A percentile compares a stretch with the other conserved stretches of the same genome.
Conservation (phyloP, 106 monocot genomes). For the Xerophyta viscosa region DNA sequence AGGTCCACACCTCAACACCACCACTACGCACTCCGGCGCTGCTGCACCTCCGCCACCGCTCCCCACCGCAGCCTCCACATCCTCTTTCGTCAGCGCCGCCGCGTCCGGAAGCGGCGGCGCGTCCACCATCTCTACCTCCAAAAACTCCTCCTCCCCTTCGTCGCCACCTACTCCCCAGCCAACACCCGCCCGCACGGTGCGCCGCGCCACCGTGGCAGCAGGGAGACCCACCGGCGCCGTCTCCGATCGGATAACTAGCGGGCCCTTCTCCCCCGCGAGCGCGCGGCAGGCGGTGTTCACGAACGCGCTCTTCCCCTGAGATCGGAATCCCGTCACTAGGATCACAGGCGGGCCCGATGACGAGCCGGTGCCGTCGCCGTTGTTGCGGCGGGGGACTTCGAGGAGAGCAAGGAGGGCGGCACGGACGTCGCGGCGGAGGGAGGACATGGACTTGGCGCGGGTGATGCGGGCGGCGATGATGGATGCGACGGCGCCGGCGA, state of each 20-base stretch:
- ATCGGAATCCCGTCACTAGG: constrained; percentile 43
- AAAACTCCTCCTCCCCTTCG: no score
- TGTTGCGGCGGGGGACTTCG: background rate
- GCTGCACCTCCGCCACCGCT: no score
- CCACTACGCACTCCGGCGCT: constrained; percentile 50
- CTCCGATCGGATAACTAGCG: constrained; percentile 54
- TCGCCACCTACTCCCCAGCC: constrained; percentile 15
- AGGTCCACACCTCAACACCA: constrained; percentile 43
- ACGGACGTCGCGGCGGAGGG: constrained; percentile 46
- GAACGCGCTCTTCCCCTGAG: constrained; percentile 75
- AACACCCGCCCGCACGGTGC: constrained; percentile 6
- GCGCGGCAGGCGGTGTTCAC: constrained; percentile 71
- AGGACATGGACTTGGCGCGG: constrained; percentile 19
- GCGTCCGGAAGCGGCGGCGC: constrained; percentile 39
- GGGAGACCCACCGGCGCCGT: constrained; percentile 29
- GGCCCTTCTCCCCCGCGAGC: constrained; percentile 51
- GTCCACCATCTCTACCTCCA: constrained; percentile 42
- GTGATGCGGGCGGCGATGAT: constrained; percentile 22
- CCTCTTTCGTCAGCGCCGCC: constrained; percentile 9
- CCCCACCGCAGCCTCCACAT: constrained; percentile 33
- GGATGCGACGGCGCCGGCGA: constrained; percentile 31
- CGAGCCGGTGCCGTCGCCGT: background rate
- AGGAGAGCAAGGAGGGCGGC: constrained; percentile 9
- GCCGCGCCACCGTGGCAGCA: constrained; percentile 5
- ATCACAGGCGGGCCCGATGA: constrained; percentile 48